These are phyloP conservation scores for Thalassiosira profunda DNA, from an alignment of 108 stramenopile species.

Conservation along the genomic window DNA sequence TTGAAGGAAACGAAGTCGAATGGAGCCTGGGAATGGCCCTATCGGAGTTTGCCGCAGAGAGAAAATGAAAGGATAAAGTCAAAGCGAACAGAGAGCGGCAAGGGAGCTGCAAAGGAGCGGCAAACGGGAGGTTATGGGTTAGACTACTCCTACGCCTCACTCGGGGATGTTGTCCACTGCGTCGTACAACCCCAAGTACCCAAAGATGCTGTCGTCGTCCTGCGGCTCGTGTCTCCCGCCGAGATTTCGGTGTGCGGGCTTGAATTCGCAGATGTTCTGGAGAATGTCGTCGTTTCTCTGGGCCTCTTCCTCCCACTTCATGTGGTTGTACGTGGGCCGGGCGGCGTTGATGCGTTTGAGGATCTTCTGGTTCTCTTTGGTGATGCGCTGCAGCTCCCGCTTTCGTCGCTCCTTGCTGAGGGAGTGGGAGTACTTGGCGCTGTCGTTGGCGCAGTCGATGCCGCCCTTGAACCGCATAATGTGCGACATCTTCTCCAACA, in stretches of 20 bases:
- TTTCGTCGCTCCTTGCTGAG: constrained; percentile 68
- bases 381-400: constrained; percentile 83
- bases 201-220: constrained; percentile 47
- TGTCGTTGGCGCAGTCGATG: constrained; percentile 63
- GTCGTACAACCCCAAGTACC: constrained; percentile 46
- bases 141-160: too few species aligned
- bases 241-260: constrained; percentile 27
- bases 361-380: constrained; percentile 79
- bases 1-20: constrained; percentile 91
- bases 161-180: constrained; percentile 25
- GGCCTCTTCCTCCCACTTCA: constrained; percentile 82
- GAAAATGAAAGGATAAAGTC: constrained; percentile 7
- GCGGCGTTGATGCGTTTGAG: constrained; percentile 63
- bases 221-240: not conserved
- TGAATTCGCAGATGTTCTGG: constrained; percentile 80
- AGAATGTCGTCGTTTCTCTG: constrained; percentile 63
- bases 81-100: not conserved
- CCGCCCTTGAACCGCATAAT: constrained; percentile 79
- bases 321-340: constrained; percentile 81
- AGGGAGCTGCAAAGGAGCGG: too few species aligned
- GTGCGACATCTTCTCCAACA: constrained; percentile 88
- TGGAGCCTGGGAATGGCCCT: constrained; percentile 91
- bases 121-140: too few species aligned
- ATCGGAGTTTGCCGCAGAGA: constrained; percentile 50
- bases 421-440: constrained; percentile 53